phyloP scores from a whole-genome alignment of 106 monocot genomes.

The Apostasia ramifera region DNA sequence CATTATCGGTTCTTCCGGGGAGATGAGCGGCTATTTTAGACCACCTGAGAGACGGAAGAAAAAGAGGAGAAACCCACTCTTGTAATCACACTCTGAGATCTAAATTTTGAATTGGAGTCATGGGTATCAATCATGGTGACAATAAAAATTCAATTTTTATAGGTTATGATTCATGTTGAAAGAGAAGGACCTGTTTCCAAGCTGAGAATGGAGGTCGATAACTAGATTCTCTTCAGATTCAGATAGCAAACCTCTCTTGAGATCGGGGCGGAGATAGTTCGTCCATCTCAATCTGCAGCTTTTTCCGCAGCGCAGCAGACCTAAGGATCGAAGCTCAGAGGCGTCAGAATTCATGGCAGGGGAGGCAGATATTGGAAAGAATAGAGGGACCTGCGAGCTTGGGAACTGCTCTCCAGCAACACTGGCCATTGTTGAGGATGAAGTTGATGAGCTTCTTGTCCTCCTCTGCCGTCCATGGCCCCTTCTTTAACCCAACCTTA shows the following conservation, averaged over 20 bases:
- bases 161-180: not conserved
- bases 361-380: not conserved
- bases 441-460: constrained; percentile 38
- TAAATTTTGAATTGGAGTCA: too few species aligned
- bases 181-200: constrained; percentile 21
- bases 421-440: constrained; percentile 42
- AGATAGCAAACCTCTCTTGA: constrained; percentile 30
- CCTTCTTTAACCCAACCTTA: constrained; percentile 51
- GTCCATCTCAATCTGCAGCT: constrained; percentile 37
- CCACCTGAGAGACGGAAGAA: constrained; percentile 35
- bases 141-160: not conserved
- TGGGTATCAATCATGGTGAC: too few species aligned
- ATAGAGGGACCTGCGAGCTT: constrained; percentile 32
- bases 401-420: constrained; percentile 47
- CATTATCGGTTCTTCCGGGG: constrained; percentile 78
- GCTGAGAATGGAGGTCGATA: constrained; percentile 24
- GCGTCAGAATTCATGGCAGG: too few species aligned
- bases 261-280: constrained; percentile 32
- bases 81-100: too few species aligned
- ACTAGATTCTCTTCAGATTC: constrained; percentile 25
- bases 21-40: constrained; percentile 66
- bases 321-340: not conserved
- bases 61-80: not conserved
- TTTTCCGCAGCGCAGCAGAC: constrained; percentile 28
- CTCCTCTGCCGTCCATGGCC: constrained; percentile 45